Percentiles rank a stretch among this genome's conserved stretches.
These are phyloP conservation scores for Dictyostelium brefeldianum DNA, from an alignment of 78 protist species.

Conservation along the genomic window DNA sequence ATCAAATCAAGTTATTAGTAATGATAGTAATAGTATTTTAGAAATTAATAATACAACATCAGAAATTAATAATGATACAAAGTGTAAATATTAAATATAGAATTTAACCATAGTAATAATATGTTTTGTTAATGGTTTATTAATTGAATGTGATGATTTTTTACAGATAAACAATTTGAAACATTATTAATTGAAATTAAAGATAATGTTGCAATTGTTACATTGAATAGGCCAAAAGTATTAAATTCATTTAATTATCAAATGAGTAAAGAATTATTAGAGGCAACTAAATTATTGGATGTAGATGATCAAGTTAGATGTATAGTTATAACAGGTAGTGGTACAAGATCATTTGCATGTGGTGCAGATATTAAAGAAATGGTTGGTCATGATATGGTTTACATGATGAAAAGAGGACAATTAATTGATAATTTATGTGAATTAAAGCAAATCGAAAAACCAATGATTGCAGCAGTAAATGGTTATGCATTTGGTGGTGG, in stretches of 20 bases:
- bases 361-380: constrained; percentile 98
- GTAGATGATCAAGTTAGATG: constrained; percentile 8
- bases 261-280: constrained; percentile 7
- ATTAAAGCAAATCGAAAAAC: constrained; percentile 82
- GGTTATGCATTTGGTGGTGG: constrained; percentile 99
- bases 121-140: no score
- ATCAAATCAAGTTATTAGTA: neutral
- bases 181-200: neutral
- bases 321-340: constrained; percentile 58
- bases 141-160: neutral
- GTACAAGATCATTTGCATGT: constrained; percentile 58
- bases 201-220: constrained; percentile 16
- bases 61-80: neutral
- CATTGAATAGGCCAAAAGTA: constrained; percentile 54
- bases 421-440: constrained; percentile 73
- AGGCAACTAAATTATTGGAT: constrained; percentile 15
- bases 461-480: constrained; percentile 97
- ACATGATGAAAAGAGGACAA: constrained; percentile 29
- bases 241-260: constrained; percentile 50
- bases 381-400: constrained; percentile 55
- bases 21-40: neutral
- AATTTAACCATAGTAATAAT: no score
- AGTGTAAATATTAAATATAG: no score
- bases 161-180: constrained; percentile 12
- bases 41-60: constrained; percentile 2